Evolutionary conservation across 2,329 filamentous ascomycete species (phyloP).

Genomic region (Dothiorella sarmentorum): DNA sequence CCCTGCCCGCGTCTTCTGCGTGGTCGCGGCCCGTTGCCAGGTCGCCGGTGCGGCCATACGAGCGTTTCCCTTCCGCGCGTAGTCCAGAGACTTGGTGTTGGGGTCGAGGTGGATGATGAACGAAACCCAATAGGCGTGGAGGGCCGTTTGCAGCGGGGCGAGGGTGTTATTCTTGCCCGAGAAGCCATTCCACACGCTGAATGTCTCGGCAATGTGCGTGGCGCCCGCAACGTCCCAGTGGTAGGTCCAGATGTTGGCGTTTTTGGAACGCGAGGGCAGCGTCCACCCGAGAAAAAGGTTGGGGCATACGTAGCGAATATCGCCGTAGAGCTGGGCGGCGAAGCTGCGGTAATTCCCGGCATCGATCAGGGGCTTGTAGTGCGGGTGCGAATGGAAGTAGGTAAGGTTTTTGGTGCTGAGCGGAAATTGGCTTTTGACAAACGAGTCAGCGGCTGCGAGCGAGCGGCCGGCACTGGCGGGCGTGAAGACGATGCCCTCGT

Average conservation of each 20-base stretch:
- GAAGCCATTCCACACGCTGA: constrained; percentile 37
- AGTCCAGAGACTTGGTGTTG: background rate
- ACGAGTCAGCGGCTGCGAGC: constrained; percentile 29
- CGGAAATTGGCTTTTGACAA: constrained; percentile 40
- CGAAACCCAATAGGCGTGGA: constrained; percentile 44
- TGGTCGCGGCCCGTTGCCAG: background rate
- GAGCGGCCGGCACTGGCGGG: constrained; percentile 31
- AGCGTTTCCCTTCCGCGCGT: background rate
- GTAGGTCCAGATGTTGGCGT: constrained; percentile 44
- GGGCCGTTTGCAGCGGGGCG: constrained; percentile 21
- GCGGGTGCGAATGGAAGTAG: constrained; percentile 30
- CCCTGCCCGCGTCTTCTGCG: background rate
- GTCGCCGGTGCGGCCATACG: background rate
- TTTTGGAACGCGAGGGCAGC: constrained; percentile 25
- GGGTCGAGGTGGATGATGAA: constrained; percentile 27
- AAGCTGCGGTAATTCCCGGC: constrained; percentile 29
- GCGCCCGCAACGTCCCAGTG: constrained; percentile 46
- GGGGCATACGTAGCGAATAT: constrained; percentile 50
- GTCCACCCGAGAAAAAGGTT: constrained; percentile 37
- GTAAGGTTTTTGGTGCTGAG: constrained; percentile 28
- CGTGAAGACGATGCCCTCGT: constrained; percentile 43
- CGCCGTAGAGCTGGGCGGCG: constrained; percentile 44
- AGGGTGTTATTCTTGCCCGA: constrained; percentile 25
- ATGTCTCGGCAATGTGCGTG: constrained; percentile 36
- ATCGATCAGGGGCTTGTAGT: constrained; percentile 25